Evolutionary conservation across 176 grass and related monocot genomes (phyloP), one percentile per base, ranked within the genome.

Genomic region (Metroxylon sagu): DNA sequence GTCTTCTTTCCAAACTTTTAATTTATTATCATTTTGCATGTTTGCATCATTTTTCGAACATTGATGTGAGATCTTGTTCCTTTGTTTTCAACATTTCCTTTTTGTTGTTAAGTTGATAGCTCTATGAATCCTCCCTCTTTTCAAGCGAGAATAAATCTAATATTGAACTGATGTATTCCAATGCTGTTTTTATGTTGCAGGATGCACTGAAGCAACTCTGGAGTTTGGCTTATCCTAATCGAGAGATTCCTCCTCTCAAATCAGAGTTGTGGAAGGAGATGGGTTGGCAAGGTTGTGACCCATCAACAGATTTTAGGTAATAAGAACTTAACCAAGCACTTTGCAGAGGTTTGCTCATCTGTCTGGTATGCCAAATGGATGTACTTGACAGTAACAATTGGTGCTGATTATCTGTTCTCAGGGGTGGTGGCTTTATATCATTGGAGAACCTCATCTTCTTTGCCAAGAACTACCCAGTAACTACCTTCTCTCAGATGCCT

Each of bases 191-290:
- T 3, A 67, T 76, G 3, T 53, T 71, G 23, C 72, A 97, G 92
- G 81, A 91, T 64, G 87, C 84, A 25, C 69, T 97, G 69, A 91
- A 77, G 49, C 87, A 97, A 74, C 83, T 97, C 5, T 97, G 92
- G 92, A 81, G 50, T 55, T 77, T 87, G 49, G 83, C 92, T 68
- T 91, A 87, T 58, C 87, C 87, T 28, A 65, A 67, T 70, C 78
- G 69, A 3, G 69, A 76, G 55, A 78, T 87, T 67, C 92, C 92
- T 64, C 75, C 87, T 26, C 72, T 90, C 25, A 91, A 91, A 88
- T 97, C 92, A n/a, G 84, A 97, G 76, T 70, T 79, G 52, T 97
- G 92, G 92, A 97, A 91, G 76, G 81, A 91, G 52, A 97, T 97
- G 92, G 92, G 92, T 68, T 97, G 92, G 92, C 92, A 97, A 85